Evolutionary conservation across 1,284 basidiomycete species (phyloP).

Genomic region (Agaricales sp.): DNA sequence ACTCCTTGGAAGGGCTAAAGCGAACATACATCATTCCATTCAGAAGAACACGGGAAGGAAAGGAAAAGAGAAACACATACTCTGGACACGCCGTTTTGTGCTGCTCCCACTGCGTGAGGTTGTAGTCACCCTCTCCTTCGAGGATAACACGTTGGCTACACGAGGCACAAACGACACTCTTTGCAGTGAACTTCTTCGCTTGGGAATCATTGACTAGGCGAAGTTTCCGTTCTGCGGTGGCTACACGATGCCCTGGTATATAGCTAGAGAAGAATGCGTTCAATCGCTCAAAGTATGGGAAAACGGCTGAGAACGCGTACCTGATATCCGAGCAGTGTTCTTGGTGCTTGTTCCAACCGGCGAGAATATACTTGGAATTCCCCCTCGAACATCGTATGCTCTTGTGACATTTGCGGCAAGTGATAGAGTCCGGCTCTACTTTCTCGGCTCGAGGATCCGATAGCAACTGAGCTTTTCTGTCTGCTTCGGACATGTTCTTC

Average conservation of each 20-base stretch:
- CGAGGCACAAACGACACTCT: slow-evolving; percentile 35
- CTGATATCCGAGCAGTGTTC: slow-evolving; percentile 29
- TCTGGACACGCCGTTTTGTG: slow-evolving; percentile 42
- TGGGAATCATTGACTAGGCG: slow-evolving; percentile 50
- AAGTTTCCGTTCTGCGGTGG: slow-evolving; percentile 48
- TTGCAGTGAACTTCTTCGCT: slow-evolving; percentile 33
- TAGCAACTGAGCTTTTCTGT: slow-evolving; percentile 41
- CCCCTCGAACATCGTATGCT: slow-evolving; percentile 41
- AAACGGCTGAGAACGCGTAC: slow-evolving; percentile 18
- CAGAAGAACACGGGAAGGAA: slow-evolving; percentile 7
- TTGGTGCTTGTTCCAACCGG: slow-evolving; percentile 46
- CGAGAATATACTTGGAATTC: slow-evolving; percentile 26
- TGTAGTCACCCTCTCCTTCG: slow-evolving; percentile 40
- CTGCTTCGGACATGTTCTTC: slow-evolving; percentile 19
- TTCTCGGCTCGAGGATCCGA: slow-evolving; percentile 39
- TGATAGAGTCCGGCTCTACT: slow-evolving; percentile 36
- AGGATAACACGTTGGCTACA: slow-evolving; percentile 35
- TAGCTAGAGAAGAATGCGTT: slow-evolving; percentile 2
- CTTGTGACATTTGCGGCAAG: slow-evolving; percentile 48
- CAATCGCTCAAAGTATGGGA: neutral
- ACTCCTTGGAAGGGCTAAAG: slow-evolving; percentile 14
- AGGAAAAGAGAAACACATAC: slow-evolving; percentile 22
- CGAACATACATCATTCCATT: slow-evolving; percentile 10
- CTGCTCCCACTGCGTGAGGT: slow-evolving; percentile 44
- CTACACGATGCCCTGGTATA: slow-evolving; percentile 44